These are phyloP conservation scores for Magnaporthiopsis rhizophila DNA, from an alignment of 2,329 filamentous ascomycete species.

Conservation along the genomic window DNA sequence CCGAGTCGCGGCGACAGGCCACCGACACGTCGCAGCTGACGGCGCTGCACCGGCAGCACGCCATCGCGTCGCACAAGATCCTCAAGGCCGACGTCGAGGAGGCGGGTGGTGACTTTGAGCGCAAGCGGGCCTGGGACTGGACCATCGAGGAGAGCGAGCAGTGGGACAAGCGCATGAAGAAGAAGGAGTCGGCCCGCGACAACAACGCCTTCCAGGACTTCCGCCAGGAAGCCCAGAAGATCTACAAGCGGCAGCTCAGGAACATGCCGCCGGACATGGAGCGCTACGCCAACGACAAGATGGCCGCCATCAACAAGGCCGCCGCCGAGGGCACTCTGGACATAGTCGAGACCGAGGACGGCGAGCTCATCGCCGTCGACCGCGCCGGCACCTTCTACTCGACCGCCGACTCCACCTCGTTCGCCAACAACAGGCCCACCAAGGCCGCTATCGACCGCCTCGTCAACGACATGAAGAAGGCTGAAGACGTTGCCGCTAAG, in stretches of 20 bases:
- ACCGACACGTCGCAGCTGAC: conserved; percentile 71
- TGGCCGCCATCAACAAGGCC: conserved; percentile 74
- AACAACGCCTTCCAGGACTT: conserved; percentile 89
- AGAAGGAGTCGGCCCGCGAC: conserved; percentile 73
- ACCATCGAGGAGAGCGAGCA: conserved; percentile 88
- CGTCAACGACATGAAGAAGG: conserved; percentile 78
- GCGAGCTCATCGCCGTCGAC: conserved; percentile 90
- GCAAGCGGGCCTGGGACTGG: conserved; percentile 98
- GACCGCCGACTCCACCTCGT: conserved; percentile 73
- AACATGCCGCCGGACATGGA: conserved; percentile 69
- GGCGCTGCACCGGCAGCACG: conserved; percentile 75
- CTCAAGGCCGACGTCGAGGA: conserved; percentile 86
- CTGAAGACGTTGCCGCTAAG: conserved; percentile 79
- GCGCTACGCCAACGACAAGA: conserved; percentile 80
- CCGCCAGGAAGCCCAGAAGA: conserved; percentile 76
- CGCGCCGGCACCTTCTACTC: conserved; percentile 86
- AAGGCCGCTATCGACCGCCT: conserved; percentile 82
- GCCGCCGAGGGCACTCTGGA: conserved; percentile 79
- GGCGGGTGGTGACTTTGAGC: conserved; percentile 85
- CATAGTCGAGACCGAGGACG: conserved; percentile 90
- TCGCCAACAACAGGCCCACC: conserved; percentile 78
- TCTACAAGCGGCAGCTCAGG: conserved; percentile 81
- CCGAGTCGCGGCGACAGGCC: conserved; percentile 71
- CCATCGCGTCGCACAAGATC: conserved; percentile 84
- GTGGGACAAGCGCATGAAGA: conserved; percentile 86